Percentiles rank a stretch among this genome's conserved stretches.
phyloP scores from a whole-genome alignment of 2,329 filamentous ascomycete genomes.

The Talaromyces marneffei region DNA sequence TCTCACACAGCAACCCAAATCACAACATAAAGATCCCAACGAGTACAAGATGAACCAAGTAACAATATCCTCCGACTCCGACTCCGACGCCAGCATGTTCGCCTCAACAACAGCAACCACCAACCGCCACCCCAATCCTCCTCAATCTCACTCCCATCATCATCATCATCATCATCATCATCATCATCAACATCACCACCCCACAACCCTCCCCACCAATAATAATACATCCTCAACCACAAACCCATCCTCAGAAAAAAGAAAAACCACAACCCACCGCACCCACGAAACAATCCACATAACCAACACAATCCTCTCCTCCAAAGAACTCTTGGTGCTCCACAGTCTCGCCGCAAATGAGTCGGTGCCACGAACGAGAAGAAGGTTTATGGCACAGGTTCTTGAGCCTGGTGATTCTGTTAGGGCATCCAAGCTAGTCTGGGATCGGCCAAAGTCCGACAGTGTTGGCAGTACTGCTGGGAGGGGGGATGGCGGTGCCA shows the following conservation, averaged over 20 bases:
- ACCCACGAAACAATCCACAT: slow-evolving; percentile 32
- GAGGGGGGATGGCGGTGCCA: not conserved
- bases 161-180: not conserved
- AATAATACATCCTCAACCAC: slow-evolving; percentile 8
- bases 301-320: slow-evolving; percentile 33
- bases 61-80: slow-evolving; percentile 16
- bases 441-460: not conserved
- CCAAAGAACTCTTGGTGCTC: slow-evolving; percentile 36
- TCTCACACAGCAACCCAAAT: slow-evolving; percentile 15
- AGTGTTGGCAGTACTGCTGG: not conserved
- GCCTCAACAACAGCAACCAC: slow-evolving; percentile 2
- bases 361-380: slow-evolving; percentile 36
- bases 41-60: not conserved
- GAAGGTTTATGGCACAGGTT: slow-evolving; percentile 32
- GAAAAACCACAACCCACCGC: slow-evolving; percentile 6
- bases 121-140: not conserved
- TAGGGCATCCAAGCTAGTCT: not conserved
- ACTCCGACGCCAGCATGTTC: slow-evolving; percentile 2
- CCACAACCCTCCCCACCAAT: not conserved
- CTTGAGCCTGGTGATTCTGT: slow-evolving; percentile 25
- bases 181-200: not conserved
- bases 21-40: slow-evolving; percentile 16
- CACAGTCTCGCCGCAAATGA: slow-evolving; percentile 32
- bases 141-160: slow-evolving; percentile 6
- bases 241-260: not conserved